A percentile compares a stretch with the other conserved stretches of the same genome.
These are phyloP conservation scores for Pisolithus albus DNA, from an alignment of 768 basidiomycete genomes.

Conservation along the genomic window DNA sequence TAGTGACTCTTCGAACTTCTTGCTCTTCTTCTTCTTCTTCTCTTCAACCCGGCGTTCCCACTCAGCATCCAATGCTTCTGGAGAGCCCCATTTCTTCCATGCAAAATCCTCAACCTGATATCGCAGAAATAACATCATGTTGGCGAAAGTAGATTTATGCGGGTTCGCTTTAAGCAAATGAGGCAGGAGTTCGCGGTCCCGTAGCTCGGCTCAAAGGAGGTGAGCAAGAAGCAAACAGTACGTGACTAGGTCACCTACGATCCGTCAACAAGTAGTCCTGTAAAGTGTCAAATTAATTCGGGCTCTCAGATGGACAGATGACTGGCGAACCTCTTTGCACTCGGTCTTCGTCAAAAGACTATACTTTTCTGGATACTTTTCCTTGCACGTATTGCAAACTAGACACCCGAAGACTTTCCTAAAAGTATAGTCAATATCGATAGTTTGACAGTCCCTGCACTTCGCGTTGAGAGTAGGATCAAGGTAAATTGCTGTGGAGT, in stretches of 20 bases:
- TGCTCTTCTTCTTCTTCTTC: slow-evolving; percentile 86
- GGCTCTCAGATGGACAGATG: neutral
- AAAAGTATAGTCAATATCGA: slow-evolving; percentile 82
- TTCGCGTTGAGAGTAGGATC: slow-evolving; percentile 72
- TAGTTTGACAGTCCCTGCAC: slow-evolving; percentile 79
- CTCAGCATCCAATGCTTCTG: slow-evolving; percentile 85
- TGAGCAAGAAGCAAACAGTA: neutral
- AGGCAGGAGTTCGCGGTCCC: slow-evolving; percentile 86
- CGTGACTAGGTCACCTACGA: slow-evolving; percentile 40
- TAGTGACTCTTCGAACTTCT: slow-evolving; percentile 90
- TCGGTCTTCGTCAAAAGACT: slow-evolving; percentile 96
- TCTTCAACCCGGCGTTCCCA: slow-evolving; percentile 71
- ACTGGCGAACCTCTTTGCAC: slow-evolving; percentile 74
- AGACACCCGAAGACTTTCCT: slow-evolving; percentile 75
- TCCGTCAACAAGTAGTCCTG: slow-evolving; percentile 95
- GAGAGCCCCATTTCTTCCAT: slow-evolving; percentile 96
- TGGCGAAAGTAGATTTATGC: slow-evolving; percentile 90
- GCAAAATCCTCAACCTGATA: slow-evolving; percentile 95
- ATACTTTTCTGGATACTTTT: slow-evolving; percentile 86
- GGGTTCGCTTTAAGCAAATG: slow-evolving; percentile 93
- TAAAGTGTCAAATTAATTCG: neutral
- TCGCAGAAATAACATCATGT: slow-evolving; percentile 98
- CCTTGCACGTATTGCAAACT: slow-evolving; percentile 88
- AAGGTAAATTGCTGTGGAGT: slow-evolving; percentile 60
- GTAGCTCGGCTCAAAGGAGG: slow-evolving; percentile 67